Base-by-base conservation (phyloP, 345 rosid species). In the Citrus mangshanensis region DNA sequence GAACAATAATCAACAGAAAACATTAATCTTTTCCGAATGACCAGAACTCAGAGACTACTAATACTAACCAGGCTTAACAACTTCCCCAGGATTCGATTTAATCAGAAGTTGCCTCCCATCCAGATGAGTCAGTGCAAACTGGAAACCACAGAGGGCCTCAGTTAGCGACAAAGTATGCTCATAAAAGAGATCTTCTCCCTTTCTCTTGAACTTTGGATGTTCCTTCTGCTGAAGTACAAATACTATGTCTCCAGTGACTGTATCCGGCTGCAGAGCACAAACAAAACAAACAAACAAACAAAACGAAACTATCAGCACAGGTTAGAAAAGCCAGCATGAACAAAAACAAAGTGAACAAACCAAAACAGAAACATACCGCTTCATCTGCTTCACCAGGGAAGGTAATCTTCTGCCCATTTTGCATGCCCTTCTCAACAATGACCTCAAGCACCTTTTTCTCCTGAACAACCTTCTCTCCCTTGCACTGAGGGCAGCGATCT, bases 401-500 rank as follows among this genome's bases (percentile, higher is more conserved):
- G 18, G 97, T 92, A 64, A 95, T 90, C 85, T 93, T 95, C 89
- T 93, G 98, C 10, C 88, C 86, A 71, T 91, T 81, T 76, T 87
- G 94, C 99, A 95, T 95, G n/a, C 99, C 99, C 89, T 93, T 95
- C 81, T 93, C 99, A 35, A 93, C 99, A 61, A 80, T 13, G 7
- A 92, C 96, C 68, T 95, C 99, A 77, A 93, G 68, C 66, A 95
- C 97, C 78, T 95, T 93, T 90, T 93, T 95, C 88, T 92, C 97
- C 0, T 83, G 82, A 25, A 88, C 88, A 73, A 93, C 98, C 84
- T 95, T 95, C 64, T 90, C 96, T 60, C 97, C 99, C 79, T 89
- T 91, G 86, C 98, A 95, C 67, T 85, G 90, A 5, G 90, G 72
- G 87, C 99, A 95, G 32, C 99, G 87, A 51, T 92, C 97, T 76